A percentile compares a stretch with the other conserved stretches of the same genome.
Evolutionary conservation across 768 basidiomycete species (phyloP).

Genomic region (Fibroporia radiculosa): DNA sequence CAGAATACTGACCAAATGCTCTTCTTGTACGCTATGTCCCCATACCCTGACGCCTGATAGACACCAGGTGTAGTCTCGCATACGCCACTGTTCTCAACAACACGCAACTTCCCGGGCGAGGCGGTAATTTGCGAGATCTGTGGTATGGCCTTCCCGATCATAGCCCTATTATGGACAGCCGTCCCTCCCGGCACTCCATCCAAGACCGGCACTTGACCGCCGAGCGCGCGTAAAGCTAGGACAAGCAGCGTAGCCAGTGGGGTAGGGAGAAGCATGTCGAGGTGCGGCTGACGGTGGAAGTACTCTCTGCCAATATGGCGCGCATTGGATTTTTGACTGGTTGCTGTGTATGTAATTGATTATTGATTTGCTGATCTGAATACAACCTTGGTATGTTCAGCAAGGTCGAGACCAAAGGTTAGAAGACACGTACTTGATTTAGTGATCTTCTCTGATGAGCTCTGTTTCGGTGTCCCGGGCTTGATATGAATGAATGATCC

Average conservation of each 20-base stretch:
- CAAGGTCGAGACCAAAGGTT: too few species aligned
- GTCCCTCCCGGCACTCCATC: slow-evolving; percentile 47
- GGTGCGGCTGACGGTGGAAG: slow-evolving; percentile 1
- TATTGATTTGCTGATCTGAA: too few species aligned
- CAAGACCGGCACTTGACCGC: slow-evolving; percentile 38
- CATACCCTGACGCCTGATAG: slow-evolving; percentile 57
- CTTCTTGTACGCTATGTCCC: slow-evolving; percentile 45
- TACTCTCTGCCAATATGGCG: not conserved
- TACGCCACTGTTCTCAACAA: slow-evolving; percentile 52
- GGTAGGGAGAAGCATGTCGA: slow-evolving; percentile 15
- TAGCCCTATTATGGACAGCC: slow-evolving; percentile 9
- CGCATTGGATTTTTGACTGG: too few species aligned
- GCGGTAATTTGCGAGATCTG: not conserved
- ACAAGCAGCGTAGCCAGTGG: slow-evolving; percentile 11
- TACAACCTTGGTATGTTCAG: too few species aligned
- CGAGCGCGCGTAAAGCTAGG: slow-evolving; percentile 11
- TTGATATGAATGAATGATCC: too few species aligned
- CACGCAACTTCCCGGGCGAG: slow-evolving; percentile 27
- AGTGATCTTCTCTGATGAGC: too few species aligned
- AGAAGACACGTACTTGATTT: too few species aligned
- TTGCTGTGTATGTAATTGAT: too few species aligned
- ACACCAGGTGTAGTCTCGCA: slow-evolving; percentile 62
- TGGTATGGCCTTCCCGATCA: not conserved
- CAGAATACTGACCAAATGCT: slow-evolving; percentile 44
- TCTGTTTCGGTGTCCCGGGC: too few species aligned